Percentiles rank a stretch among this genome's conserved stretches.
Evolutionary conservation across 2,329 filamentous ascomycete genomes (phyloP).

Genomic region (Fusarium ramigenum): DNA sequence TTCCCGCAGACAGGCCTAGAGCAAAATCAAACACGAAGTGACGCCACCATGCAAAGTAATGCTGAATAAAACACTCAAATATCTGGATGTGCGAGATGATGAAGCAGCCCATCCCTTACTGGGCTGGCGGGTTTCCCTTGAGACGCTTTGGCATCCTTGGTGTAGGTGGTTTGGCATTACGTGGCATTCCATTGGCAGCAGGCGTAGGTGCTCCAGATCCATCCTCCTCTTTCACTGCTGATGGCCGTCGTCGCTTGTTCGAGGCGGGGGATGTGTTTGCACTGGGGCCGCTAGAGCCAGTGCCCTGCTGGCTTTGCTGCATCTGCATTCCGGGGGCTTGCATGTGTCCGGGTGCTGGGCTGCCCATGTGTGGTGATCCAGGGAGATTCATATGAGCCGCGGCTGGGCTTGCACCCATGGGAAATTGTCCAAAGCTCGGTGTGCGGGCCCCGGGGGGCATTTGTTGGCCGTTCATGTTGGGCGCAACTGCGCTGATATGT

Average conservation of each 20-base stretch:
- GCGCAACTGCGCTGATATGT: slow-evolving; percentile 54
- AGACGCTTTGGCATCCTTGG: slow-evolving; percentile 66
- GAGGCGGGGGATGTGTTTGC: slow-evolving; percentile 72
- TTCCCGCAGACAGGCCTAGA: slow-evolving; percentile 32
- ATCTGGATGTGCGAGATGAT: not conserved
- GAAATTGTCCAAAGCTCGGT: slow-evolving; percentile 66
- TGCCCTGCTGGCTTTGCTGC: slow-evolving; percentile 74
- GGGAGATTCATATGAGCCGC: slow-evolving; percentile 68
- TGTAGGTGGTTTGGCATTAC: slow-evolving; percentile 65
- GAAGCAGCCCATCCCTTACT: slow-evolving; percentile 16
- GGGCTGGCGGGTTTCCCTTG: slow-evolving; percentile 57
- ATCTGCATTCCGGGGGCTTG: slow-evolving; percentile 73
- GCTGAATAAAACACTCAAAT: slow-evolving; percentile 40
- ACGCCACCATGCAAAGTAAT: slow-evolving; percentile 52
- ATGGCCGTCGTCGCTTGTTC: slow-evolving; percentile 67
- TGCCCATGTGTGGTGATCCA: slow-evolving; percentile 68
- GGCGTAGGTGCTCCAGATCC: slow-evolving; percentile 61
- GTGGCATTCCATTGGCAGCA: slow-evolving; percentile 59
- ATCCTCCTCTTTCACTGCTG: slow-evolving; percentile 66
- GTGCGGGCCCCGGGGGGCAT: slow-evolving; percentile 62
- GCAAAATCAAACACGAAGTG: slow-evolving; percentile 38
- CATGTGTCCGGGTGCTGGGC: slow-evolving; percentile 70
- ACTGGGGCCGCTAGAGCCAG: slow-evolving; percentile 71
- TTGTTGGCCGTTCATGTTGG: slow-evolving; percentile 59
- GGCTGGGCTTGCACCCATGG: slow-evolving; percentile 68